Evolutionary conservation across 176 grass and related monocot species (phyloP), one percentile per base, ranked within the genome.

Genomic region (Bonia amplexicaulis): DNA sequence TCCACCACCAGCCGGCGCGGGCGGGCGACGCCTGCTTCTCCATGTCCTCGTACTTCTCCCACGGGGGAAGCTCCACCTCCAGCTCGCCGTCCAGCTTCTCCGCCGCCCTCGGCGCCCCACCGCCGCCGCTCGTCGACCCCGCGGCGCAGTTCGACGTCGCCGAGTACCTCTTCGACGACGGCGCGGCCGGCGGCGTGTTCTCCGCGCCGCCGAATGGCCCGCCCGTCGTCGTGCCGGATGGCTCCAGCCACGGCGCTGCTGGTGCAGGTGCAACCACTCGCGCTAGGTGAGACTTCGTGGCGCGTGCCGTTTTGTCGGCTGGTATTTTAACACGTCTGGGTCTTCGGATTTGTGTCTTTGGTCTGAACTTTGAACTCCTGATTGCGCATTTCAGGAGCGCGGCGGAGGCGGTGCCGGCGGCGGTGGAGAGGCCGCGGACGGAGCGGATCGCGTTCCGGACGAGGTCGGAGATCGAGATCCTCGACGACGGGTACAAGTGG

Each of bases 401-500:
- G 25, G 73, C 86, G 61, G 86, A 77, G 84, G 49, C 45, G 84
- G 13, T 16, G 81, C 73, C 71, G 25, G 35, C 62, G 72, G 72
- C n/a, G 23, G 51, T 13, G 47, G 77, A 92, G 77, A 84, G 88
- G 66, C 87, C 84, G 44, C 89, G 83, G 59, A 96, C 91, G 54
- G 86, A 85, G 23, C 78, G 91, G 77, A 91, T 98, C 69, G 96
- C 96, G 61, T 98, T 98, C 85, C 77, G 96, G 81, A 98, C 89
- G 74, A 89, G 81, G 87, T 91, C 93, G 9, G 96, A 94, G 78
- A 37, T 86, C 60, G 96, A 98, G 86, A 87, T 94, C 31, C 71
- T 94, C 0, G 91, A 99, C 48, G 96, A 98, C 41, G 96, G 93
- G 17, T 98, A 93, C 84, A 99, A 94, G 84, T 99, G 93, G 96